A percentile compares a stretch with the other conserved stretches of the same genome.
phyloP scores from a whole-genome alignment of 1,139 yeast genomes.

The Maudiozyma humilis region DNA sequence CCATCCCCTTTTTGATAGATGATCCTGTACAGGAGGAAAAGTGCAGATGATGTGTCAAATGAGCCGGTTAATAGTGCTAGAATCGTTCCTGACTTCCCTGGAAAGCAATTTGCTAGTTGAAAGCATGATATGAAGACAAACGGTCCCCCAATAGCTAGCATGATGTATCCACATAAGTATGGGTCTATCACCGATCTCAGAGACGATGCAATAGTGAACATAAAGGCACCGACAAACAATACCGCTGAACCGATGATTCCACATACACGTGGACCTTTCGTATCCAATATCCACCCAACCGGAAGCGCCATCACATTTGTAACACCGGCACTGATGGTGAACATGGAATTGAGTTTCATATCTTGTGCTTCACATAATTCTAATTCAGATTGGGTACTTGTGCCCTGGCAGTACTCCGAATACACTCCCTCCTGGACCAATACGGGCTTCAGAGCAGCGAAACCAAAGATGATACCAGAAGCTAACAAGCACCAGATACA shows the following conservation, averaged over 20 bases:
- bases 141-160: conserved; percentile 76
- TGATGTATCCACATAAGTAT: conserved; percentile 53
- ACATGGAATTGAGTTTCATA: conserved; percentile 68
- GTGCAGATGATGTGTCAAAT: conserved; percentile 69
- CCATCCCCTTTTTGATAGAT: conserved; percentile 42
- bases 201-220: conserved; percentile 31
- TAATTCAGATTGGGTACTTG: conserved; percentile 14
- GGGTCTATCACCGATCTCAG: conserved; percentile 39
- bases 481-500: conserved; percentile 80
- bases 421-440: conserved; percentile 74
- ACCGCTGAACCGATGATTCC: conserved; percentile 66
- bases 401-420: conserved; percentile 42
- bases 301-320: conserved; percentile 79
- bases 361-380: conserved; percentile 61
- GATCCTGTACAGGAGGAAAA: conserved; percentile 59
- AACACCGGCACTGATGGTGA: conserved; percentile 77
- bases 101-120: conserved; percentile 68
- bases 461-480: conserved; percentile 91
- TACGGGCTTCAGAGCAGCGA: conserved; percentile 86
- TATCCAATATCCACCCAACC: conserved; percentile 72
- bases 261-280: conserved; percentile 69
- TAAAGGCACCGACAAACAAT: conserved; percentile 45
- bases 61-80: conserved; percentile 70
- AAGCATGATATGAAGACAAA: conserved; percentile 73
- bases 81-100: conserved; percentile 60